Base-by-base conservation (phyloP, 768 basidiomycete species). In the Pleurotus platypus region DNA sequence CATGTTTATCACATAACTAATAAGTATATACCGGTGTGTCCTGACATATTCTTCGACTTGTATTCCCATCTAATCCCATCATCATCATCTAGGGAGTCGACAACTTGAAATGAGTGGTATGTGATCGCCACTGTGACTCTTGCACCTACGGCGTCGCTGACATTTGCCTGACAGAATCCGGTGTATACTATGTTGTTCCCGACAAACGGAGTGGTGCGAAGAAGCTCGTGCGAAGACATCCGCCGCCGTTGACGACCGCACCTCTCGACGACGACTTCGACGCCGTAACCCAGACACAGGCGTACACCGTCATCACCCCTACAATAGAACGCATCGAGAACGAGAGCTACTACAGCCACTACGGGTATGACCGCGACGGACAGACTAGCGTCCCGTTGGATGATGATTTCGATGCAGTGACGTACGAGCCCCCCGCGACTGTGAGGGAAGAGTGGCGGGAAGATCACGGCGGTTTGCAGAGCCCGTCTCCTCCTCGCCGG, bases 181-280 rank as follows among this genome's bases (percentile, higher is more conserved):
- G 71, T 12, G 63, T 69, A 7, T 72, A 70, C 58, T 76, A 77
- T 58, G 68, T 76, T 48, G 72, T 78, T 16, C 67, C 75, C n/a
- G 70, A 74, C 57, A 71, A 66, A 58, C 62, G 71, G 30, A 65
- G 64, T 1, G 72, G 70, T 35, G 51, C 37, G 20, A 75, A 75
- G 59, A 68, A 66, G 3, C 63, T 72, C 56, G 64, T 75, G 16
- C 70, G 69, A 49, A 72, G 75, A 22, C 74, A 71, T 22, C 71
- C 67, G 30, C 68, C 75, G 13, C 72, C 77, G 0, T 70, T 70
- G 5, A 72, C 74, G 24, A 74, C 72, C 15, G 60, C 70, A 18
- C 72, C 75, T 11, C 67, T 74, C 30, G 68, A 71, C 38, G 75
- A 77, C 49, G 70, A 77, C 56, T 77, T 76, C 50, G 76, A 78